A percentile compares a stretch with the other conserved stretches of the same genome.
Conservation (phyloP, 2,329 filamentous ascomycete genomes). For the Didymella lethalis region DNA sequence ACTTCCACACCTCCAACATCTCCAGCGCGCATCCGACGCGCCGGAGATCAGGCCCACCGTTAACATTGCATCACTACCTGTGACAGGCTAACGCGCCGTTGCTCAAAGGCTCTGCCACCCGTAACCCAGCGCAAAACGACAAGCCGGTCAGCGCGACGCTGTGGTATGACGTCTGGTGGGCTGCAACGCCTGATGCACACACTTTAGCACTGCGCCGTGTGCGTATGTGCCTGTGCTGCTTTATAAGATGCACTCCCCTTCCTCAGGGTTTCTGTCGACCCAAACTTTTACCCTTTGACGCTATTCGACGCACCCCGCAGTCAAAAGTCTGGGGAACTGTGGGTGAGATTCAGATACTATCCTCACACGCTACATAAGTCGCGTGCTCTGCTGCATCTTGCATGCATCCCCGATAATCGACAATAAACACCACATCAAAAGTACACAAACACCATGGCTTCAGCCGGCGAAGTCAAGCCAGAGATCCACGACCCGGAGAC, state of each 20-base stretch:
- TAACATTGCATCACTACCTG: conserved; percentile 17
- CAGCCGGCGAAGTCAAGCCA: conserved; percentile 19
- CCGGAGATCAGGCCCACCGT: conserved; percentile 10
- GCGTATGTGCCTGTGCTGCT: neutral
- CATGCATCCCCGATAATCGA: neutral
- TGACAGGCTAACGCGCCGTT: conserved; percentile 12
- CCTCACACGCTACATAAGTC: neutral
- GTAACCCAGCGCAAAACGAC: conserved; percentile 10
- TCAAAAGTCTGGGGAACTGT: conserved; percentile 12
- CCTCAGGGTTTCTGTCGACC: neutral
- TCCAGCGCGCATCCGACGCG: neutral
- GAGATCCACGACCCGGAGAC: conserved; percentile 30
- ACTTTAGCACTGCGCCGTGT: conserved; percentile 7
- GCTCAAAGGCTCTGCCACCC: conserved; percentile 5
- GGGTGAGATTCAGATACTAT: neutral
- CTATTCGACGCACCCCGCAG: conserved; percentile 13
- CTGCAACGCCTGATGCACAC: conserved; percentile 8
- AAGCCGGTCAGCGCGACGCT: conserved; percentile 5
- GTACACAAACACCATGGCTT: conserved; percentile 6
- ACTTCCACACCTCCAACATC: neutral
- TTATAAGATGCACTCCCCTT: conserved; percentile 16
- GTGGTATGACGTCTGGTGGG: conserved; percentile 18
- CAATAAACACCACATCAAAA: neutral
- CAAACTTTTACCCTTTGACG: too few species aligned
- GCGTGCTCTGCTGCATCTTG: neutral